Percentiles rank a stretch among this genome's conserved stretches.
These are phyloP conservation scores for Fraxinus platypoda DNA, from an alignment of 305 asterid species.

Conservation along the genomic window DNA sequence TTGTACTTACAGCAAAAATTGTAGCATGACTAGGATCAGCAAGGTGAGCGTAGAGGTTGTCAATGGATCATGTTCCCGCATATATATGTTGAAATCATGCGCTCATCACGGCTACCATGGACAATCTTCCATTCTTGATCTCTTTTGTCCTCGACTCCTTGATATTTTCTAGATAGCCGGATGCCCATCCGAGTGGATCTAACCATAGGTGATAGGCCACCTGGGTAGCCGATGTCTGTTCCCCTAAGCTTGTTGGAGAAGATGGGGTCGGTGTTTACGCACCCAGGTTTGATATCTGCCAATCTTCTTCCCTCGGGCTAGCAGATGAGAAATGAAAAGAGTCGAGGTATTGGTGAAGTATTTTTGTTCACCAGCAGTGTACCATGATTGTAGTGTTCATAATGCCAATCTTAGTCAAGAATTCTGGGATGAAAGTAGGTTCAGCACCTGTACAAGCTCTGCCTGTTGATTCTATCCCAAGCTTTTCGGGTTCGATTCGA, in stretches of 20 bases:
- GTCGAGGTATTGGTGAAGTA: conserved; percentile 89
- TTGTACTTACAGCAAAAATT: conserved; percentile 71
- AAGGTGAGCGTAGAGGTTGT: conserved; percentile 87
- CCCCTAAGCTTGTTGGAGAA: no score
- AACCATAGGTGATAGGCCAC: no score
- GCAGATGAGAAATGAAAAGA: conserved; percentile 73
- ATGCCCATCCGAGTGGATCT: no score
- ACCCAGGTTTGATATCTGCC: no score
- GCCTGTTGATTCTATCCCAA: conserved; percentile 82
- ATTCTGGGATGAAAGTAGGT: conserved; percentile 88
- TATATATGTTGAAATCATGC: conserved; percentile 96
- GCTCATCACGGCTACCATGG: conserved; percentile 83
- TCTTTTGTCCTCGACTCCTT: no score
- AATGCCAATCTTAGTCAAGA: conserved; percentile 75
- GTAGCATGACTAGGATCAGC: conserved; percentile 94
- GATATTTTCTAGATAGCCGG: no score
- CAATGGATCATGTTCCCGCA: conserved; percentile 83
- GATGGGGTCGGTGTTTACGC: no score
- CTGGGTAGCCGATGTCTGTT: no score
- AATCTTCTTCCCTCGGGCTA: conserved; percentile 60
- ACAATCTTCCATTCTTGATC: no score
- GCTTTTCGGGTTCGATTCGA: conserved; percentile 79
- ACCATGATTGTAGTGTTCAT: conserved; percentile 90
- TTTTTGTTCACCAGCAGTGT: conserved; percentile 82
- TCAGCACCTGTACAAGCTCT: conserved; percentile 94